Conservation (phyloP, 331 rosid genomes). For the Erythrophleum ivorense region DNA sequence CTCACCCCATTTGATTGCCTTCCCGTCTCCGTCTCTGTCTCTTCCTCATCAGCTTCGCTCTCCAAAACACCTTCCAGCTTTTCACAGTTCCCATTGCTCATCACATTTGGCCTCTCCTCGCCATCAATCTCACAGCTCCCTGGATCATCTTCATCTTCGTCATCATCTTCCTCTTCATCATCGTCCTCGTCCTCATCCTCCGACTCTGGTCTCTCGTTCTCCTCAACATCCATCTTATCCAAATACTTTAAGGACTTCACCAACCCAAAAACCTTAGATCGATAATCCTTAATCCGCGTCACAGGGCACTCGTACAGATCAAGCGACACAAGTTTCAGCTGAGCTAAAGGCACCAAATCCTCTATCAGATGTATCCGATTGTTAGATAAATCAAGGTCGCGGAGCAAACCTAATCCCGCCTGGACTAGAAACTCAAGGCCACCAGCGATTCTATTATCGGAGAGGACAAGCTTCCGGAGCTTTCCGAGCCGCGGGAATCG, state of each 20-base stretch:
- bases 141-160: too few species aligned
- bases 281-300: slow-evolving; percentile 78
- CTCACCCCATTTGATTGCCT: too few species aligned
- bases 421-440: slow-evolving; percentile 74
- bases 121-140: slow-evolving; percentile 88
- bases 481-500: slow-evolving; percentile 75
- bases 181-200: slow-evolving; percentile 84
- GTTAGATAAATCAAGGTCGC: slow-evolving; percentile 80
- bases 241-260: slow-evolving; percentile 73
- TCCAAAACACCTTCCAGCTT: slow-evolving; percentile 69
- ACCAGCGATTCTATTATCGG: slow-evolving; percentile 83
- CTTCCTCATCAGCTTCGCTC: too few species aligned
- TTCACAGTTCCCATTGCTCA: slow-evolving; percentile 66
- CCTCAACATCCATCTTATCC: slow-evolving; percentile 93
- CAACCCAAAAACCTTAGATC: slow-evolving; percentile 94
- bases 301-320: slow-evolving; percentile 96
- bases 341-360: slow-evolving; percentile 83
- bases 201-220: slow-evolving; percentile 80
- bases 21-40: too few species aligned
- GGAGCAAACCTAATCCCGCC: slow-evolving; percentile 75
- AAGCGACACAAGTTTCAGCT: slow-evolving; percentile 75
- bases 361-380: slow-evolving; percentile 79
- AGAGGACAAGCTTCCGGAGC: slow-evolving; percentile 71
- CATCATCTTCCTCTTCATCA: slow-evolving; percentile 81
- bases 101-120: slow-evolving; percentile 53